Evolutionary conservation across 1,284 basidiomycete species (phyloP).

Genomic region (Amylostereum areolatum): DNA sequence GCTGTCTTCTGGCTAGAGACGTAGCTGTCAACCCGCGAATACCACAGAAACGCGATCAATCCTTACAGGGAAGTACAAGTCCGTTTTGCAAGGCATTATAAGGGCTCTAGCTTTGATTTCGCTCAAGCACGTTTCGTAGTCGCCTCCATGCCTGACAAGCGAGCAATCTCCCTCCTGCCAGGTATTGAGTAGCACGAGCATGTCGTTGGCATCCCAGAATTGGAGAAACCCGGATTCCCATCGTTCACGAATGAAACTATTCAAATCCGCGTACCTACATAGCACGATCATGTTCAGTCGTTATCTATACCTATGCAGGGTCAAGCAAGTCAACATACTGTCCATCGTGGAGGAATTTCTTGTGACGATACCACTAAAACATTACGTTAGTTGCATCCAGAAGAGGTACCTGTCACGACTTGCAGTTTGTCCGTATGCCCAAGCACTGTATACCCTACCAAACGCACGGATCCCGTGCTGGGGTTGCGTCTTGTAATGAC

Average conservation of each 20-base stretch:
- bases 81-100: conserved; percentile 55
- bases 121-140: conserved; percentile 15
- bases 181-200: conserved; percentile 30
- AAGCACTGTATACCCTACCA: conserved; percentile 51
- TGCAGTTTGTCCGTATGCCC: conserved; percentile 54
- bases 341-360: conserved; percentile 38
- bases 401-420: no score
- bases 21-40: not conserved
- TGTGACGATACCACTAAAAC: conserved; percentile 49
- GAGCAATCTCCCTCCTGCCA: conserved; percentile 36
- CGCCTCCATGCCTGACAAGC: conserved; percentile 15
- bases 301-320: no score
- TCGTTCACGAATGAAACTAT: conserved; percentile 35
- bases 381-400: no score
- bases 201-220: conserved; percentile 35
- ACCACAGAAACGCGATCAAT: conserved; percentile 2
- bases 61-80: conserved; percentile 52
- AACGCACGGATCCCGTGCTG: conserved; percentile 49
- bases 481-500: conserved; percentile 44
- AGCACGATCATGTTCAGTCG: no score
- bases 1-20: conserved; percentile 48
- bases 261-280: conserved; percentile 41
- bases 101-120: conserved; percentile 38
- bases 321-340: conserved; percentile 28
- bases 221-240: conserved; percentile 30